phyloP scores from a whole-genome alignment of 495 filamentous ascomycete genomes.

The Poronia punctata region DNA sequence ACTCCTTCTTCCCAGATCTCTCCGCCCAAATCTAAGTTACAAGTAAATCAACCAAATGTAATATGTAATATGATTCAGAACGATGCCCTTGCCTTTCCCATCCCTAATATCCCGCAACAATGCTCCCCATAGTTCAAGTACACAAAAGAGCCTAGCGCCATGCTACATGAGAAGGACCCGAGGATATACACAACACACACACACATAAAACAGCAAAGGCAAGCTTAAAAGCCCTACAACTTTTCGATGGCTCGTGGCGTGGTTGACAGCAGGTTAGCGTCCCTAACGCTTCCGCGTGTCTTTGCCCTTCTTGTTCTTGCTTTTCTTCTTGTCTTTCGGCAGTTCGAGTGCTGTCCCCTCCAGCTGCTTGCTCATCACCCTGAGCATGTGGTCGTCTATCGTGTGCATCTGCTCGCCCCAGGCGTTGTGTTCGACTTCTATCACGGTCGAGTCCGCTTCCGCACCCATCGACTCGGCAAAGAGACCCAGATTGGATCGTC shows the following conservation, averaged over 20 bases:
- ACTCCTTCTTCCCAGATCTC: no score
- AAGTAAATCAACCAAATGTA: no score
- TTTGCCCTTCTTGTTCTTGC: conserved; percentile 67
- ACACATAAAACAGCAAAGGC: no score
- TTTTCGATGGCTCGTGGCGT: no score
- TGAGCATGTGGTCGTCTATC: conserved; percentile 83
- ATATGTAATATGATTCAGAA: background rate
- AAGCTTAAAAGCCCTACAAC: no score
- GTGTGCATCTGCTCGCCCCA: conserved; percentile 49
- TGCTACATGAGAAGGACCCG: background rate
- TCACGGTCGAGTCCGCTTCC: conserved; percentile 30
- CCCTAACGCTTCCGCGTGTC: conserved; percentile 44
- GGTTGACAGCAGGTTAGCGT: conserved; percentile 1
- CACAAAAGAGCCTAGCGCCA: no score
- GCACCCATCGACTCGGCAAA: conserved; percentile 34
- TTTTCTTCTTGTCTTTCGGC: conserved; percentile 71
- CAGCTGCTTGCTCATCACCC: conserved; percentile 67
- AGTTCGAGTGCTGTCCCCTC: conserved; percentile 72
- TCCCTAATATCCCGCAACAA: background rate
- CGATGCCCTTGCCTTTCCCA: conserved; percentile 2
- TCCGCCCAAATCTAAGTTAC: no score
- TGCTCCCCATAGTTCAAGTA: conserved; percentile 5
- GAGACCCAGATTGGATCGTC: conserved; percentile 33
- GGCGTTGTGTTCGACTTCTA: conserved; percentile 47
- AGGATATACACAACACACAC: conserved; percentile 9